These are phyloP conservation scores for Backusella parvicylindrica DNA, from an alignment of 192 early-diverging fungal genomes.

Conservation along the genomic window DNA sequence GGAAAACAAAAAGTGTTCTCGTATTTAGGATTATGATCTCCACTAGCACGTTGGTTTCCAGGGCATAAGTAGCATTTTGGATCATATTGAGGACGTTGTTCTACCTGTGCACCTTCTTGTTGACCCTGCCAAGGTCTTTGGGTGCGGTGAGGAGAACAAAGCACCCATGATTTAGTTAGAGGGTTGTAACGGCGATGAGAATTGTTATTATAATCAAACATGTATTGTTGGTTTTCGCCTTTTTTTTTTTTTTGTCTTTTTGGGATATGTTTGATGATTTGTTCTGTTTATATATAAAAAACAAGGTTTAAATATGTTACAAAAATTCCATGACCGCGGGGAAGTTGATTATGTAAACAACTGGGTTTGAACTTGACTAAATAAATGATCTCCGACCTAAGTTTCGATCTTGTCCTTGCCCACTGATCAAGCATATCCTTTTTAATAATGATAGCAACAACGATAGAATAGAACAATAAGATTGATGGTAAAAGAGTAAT, in stretches of 20 bases:
- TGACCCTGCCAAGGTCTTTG: constrained; percentile 91
- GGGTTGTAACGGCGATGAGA: constrained; percentile 91
- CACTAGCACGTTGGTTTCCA: constrained; percentile 75
- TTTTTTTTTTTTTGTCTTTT: not conserved
- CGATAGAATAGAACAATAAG: too few species aligned
- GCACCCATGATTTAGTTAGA: constrained; percentile 86
- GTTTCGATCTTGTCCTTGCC: not conserved
- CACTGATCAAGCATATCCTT: not conserved
- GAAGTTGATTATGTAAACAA: constrained; percentile 6
- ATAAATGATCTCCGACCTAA: not conserved
- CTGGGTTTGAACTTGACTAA: not conserved
- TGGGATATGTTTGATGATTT: not conserved
- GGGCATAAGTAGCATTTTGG: constrained; percentile 86
- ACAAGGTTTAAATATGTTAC: constrained; percentile 1
- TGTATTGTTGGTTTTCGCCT: not conserved
- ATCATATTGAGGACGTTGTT: constrained; percentile 62
- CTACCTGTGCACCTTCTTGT: constrained; percentile 46
- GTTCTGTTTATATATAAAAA: not conserved
- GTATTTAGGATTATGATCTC: constrained; percentile 76
- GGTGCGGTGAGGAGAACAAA: constrained; percentile 96
- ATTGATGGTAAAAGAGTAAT: too few species aligned
- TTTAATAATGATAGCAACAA: not conserved
- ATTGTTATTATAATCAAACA: constrained; percentile 56
- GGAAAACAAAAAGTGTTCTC: constrained; percentile 77
- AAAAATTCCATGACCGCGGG: constrained; percentile 9